Conservation (phyloP, 176 grass and related monocot species). For the Raddia distichophylla region DNA sequence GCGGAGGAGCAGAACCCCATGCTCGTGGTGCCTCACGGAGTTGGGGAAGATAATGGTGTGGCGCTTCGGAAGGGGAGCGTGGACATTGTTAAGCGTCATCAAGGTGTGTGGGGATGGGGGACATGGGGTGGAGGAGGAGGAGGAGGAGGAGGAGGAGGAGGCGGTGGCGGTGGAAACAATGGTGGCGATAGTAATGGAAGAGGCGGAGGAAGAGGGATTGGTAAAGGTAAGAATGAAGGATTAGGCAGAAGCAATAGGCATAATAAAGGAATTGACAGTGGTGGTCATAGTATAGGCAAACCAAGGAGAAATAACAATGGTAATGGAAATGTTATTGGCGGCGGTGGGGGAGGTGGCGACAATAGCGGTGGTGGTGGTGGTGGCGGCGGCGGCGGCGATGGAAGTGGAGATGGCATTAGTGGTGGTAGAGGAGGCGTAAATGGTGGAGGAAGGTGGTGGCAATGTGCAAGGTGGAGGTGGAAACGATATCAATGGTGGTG, state of each 20-base stretch:
- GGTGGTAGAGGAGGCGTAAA: not conserved
- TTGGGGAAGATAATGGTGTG: not conserved
- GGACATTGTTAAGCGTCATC: not conserved
- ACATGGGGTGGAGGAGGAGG: not conserved
- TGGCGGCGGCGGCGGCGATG: not conserved
- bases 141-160: not conserved
- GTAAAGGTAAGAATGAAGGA: not conserved
- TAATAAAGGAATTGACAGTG: not conserved
- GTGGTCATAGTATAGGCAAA: not conserved
- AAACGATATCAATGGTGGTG: not conserved
- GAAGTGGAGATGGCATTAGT: too few species aligned
- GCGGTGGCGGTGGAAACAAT: not conserved
- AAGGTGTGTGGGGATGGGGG: constrained; percentile 26
- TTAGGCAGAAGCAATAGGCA: not conserved
- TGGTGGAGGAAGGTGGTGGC: not conserved
- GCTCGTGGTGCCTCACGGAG: not conserved
- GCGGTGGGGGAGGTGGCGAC: not conserved
- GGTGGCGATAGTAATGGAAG: not conserved
- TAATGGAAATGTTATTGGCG: not conserved
- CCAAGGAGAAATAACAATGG: not conserved
- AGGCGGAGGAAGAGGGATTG: not conserved
- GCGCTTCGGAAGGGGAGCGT: not conserved
- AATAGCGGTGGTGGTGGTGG: not conserved
- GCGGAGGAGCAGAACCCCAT: not conserved
- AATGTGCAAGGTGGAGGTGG: too few species aligned